Percentiles rank a stretch among this genome's conserved stretches.
These are phyloP conservation scores for fission yeast (Schizosaccharomyces pombe) DNA, from an alignment of 805 yeast species.

Conservation along the genomic window DNA sequence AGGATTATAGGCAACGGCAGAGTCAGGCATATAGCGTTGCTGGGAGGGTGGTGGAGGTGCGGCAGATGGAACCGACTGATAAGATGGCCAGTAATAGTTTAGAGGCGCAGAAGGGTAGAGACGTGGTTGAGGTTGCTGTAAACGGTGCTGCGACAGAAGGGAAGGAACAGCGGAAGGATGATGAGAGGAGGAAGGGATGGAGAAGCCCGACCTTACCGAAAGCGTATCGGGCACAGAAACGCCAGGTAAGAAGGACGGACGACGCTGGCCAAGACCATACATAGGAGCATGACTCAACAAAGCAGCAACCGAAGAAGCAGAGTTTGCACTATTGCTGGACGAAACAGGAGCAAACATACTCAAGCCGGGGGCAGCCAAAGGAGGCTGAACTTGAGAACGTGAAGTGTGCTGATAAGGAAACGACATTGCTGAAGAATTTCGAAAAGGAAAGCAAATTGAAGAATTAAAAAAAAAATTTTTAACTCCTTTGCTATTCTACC, in stretches of 20 bases:
- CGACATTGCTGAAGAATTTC: not conserved
- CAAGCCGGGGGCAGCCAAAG: not conserved
- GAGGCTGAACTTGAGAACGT: not conserved
- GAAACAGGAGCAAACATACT: constrained; percentile 1
- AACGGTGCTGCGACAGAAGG: not conserved
- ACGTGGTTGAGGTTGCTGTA: not conserved
- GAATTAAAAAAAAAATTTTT: too few species aligned
- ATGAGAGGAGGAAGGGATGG: not conserved
- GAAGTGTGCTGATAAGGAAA: not conserved
- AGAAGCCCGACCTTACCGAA: not conserved
- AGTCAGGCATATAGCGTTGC: not conserved
- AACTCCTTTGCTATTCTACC: too few species aligned
- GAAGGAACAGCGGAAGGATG: not conserved
- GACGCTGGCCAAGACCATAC: constrained; percentile 1
- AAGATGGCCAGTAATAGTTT: not conserved
- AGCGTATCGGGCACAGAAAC: not conserved
- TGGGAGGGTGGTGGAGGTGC: not conserved
- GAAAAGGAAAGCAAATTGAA: too few species aligned
- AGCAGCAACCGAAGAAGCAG: not conserved
- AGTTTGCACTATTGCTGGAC: not conserved
- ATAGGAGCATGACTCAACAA: not conserved
- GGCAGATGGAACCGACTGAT: not conserved
- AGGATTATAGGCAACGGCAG: not conserved
- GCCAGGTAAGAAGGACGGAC: constrained; percentile 1
- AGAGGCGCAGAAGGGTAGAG: not conserved